A percentile compares a stretch with the other conserved stretches of the same genome.
Evolutionary conservation across 768 basidiomycete species (phyloP).

Genomic region (Pholiota conissans): DNA sequence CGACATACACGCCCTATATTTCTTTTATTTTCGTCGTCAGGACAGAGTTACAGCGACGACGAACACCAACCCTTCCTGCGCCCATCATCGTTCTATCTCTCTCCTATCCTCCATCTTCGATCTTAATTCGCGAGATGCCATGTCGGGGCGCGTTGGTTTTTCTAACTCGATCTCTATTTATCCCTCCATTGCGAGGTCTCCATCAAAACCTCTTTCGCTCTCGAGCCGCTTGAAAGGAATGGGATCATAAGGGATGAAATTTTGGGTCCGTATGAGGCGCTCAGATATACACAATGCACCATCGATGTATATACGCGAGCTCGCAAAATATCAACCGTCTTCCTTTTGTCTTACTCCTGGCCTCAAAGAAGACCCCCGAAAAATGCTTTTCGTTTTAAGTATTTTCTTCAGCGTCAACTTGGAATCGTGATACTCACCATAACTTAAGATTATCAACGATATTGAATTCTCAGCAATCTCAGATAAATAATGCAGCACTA

Average conservation of each 20-base stretch:
- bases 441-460: no score
- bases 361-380: background rate
- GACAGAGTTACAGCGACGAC: background rate
- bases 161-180: background rate
- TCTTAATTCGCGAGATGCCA: background rate
- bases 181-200: background rate
- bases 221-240: background rate
- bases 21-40: background rate
- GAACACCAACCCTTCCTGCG: background rate
- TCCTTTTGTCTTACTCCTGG: background rate
- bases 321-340: background rate
- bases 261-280: background rate
- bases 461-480: no score
- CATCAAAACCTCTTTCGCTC: background rate
- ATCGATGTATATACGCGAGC: background rate
- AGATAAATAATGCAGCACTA: no score
- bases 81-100: background rate
- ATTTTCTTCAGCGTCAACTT: no score
- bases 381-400: no score
- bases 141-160: background rate
- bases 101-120: background rate
- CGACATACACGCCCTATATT: background rate
- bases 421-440: no score
- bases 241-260: background rate
- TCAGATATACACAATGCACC: background rate